Base-by-base conservation (phyloP, 305 asterid species). In the Plantago coronopus region DNA sequence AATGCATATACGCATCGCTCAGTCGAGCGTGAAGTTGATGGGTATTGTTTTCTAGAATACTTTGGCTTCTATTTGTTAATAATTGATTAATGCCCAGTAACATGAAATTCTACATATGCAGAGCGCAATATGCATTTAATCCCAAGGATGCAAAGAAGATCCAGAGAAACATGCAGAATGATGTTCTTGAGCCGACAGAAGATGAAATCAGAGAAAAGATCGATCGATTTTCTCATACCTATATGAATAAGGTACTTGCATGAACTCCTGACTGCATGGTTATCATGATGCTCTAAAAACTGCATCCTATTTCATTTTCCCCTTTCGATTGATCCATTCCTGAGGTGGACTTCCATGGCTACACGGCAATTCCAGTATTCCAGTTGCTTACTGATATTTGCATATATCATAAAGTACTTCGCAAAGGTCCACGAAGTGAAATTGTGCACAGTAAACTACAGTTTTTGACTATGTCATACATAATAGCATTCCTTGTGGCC, bases 91-190 rank as follows among this genome's bases (percentile, higher is more conserved):
- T 47, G 22, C 19, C 25, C 38, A 59, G 31, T 21, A 22, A 54
- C 15, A 45, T 65, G 14, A 54, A 48, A 12, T 51, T 43, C 54
- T 48, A 54, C 20, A 48, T 69, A 47, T 72, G 75, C 83, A 91
- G 98, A 37, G 77, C 82, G 5, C 75, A 70, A 4, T 74, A 67
- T 58, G 98, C 96, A 12, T 88, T 82, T 67, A 84, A 83, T 48
- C 98, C 97, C 20, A 88, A 84, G 74, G 91, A 88, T 45, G 74
- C 81, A 60, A 83, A 74, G 64, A 64, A 61, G 63, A 63, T 72
- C 44, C 83, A 66, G 69, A 81, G 59, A 53, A 72, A 68, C 68
- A 47, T 78, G 48, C 62, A 61, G 46, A 72, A 84, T 14, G 72
- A 68, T 66, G 78, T 70, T 48, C 44, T 15, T 40, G 85, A 78